Percentiles rank a stretch among this genome's conserved stretches.
These are phyloP conservation scores for Boletales sp. DNA, from an alignment of 768 basidiomycete genomes.

Conservation along the genomic window DNA sequence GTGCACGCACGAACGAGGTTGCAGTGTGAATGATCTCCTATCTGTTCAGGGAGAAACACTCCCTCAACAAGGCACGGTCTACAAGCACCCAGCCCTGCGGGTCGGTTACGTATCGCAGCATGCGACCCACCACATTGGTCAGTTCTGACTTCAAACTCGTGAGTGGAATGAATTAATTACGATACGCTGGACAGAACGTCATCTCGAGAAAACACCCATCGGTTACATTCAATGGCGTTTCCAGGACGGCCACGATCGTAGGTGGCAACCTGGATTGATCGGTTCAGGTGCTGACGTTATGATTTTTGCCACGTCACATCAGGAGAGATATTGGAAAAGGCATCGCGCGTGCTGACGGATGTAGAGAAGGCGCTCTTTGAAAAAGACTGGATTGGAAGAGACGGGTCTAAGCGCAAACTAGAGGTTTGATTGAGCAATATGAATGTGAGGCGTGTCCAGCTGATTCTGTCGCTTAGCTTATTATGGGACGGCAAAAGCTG, in stretches of 20 bases:
- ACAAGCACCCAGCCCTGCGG: constrained; percentile 91
- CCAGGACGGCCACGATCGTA: constrained; percentile 97
- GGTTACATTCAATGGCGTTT: constrained; percentile 99
- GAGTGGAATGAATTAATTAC: constrained; percentile 19
- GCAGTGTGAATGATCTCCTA: constrained; percentile 8
- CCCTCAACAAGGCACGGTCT: constrained; percentile 88
- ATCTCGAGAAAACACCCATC: constrained; percentile 94
- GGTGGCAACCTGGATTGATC: constrained; percentile 28
- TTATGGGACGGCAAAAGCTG: constrained; percentile 95
- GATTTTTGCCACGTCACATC: constrained; percentile 11
- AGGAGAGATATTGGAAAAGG: constrained; percentile 91
- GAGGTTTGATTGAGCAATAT: constrained; percentile 53
- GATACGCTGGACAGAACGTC: constrained; percentile 55
- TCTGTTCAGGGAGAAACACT: constrained; percentile 73
- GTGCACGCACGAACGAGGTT: constrained; percentile 3
- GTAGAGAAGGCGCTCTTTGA: constrained; percentile 80
- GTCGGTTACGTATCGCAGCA: constrained; percentile 98
- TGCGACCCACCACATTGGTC: constrained; percentile 93
- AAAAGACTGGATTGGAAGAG: constrained; percentile 85
- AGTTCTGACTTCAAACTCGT: constrained; percentile 14
- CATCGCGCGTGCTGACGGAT: constrained; percentile 82
- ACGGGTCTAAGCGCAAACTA: constrained; percentile 86
- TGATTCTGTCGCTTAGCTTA: constrained; percentile 44
- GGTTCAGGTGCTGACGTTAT: constrained; percentile 5
- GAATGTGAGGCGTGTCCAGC: constrained; percentile 6